phyloP scores from a whole-genome alignment of 2,329 filamentous ascomycete species.

The Cladophialophora psammophila region DNA sequence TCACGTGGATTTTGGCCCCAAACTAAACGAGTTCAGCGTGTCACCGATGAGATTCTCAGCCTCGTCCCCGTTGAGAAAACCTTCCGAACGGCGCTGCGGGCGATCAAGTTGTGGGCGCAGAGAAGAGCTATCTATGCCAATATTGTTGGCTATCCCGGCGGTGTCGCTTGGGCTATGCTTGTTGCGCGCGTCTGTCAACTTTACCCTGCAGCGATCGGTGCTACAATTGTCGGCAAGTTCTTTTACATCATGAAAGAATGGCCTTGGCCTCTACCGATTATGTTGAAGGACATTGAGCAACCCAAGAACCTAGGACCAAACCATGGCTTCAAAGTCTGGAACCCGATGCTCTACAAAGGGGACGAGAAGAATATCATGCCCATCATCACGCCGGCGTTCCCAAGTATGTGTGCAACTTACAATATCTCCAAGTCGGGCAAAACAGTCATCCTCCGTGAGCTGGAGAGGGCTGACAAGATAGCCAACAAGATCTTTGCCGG shows the following conservation, averaged over 20 bases:
- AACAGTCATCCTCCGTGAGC: slow-evolving; percentile 80
- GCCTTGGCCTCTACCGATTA: slow-evolving; percentile 93
- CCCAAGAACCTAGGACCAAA: slow-evolving; percentile 72
- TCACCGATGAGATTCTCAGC: slow-evolving; percentile 89
- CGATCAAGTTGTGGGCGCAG: slow-evolving; percentile 96
- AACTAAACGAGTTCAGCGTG: slow-evolving; percentile 57
- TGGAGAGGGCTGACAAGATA: slow-evolving; percentile 78
- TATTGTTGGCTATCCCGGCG: slow-evolving; percentile 94
- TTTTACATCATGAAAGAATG: slow-evolving; percentile 90
- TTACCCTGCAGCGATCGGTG: slow-evolving; percentile 89
- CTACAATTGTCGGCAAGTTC: slow-evolving; percentile 90
- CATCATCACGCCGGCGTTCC: slow-evolving; percentile 96
- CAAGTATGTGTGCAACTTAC: slow-evolving; percentile 96
- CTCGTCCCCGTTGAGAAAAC: slow-evolving; percentile 88
- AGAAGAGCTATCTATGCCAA: slow-evolving; percentile 91
- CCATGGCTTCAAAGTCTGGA: slow-evolving; percentile 74
- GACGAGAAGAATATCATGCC: slow-evolving; percentile 94
- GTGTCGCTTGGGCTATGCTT: slow-evolving; percentile 98
- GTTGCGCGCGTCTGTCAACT: slow-evolving; percentile 95
- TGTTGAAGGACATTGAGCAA: slow-evolving; percentile 86
- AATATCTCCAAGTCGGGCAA: slow-evolving; percentile 90
- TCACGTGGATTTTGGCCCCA: too few relatives aligned
- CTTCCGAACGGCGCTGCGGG: slow-evolving; percentile 86
- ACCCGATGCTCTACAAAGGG: slow-evolving; percentile 80
- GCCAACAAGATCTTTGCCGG: slow-evolving; percentile 80